These are phyloP conservation scores for Funneliformis caledonium DNA, from an alignment of 371 early-diverging fungal species.

Conservation along the genomic window DNA sequence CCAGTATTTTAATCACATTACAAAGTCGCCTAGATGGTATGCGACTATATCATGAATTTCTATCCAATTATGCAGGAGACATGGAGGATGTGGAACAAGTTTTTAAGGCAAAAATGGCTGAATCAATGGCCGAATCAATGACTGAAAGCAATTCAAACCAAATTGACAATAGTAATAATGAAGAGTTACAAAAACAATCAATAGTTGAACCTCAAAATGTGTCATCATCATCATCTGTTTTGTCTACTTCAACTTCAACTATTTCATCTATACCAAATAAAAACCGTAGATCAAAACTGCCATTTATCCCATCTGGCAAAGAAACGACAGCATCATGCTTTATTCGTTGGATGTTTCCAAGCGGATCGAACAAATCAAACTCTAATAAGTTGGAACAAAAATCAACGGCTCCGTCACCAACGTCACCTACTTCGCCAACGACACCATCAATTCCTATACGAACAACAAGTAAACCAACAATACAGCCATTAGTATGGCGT, in stretches of 20 bases:
- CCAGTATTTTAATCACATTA: constrained; percentile 16
- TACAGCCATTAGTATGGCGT: background rate
- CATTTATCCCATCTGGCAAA: constrained; percentile 22
- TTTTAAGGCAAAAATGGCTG: constrained; percentile 6
- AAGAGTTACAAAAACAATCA: background rate
- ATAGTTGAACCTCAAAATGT: background rate
- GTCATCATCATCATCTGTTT: background rate
- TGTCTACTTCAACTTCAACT: background rate
- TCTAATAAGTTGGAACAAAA: background rate
- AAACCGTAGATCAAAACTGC: background rate
- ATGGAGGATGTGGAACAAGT: background rate
- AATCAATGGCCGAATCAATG: background rate
- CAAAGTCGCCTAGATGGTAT: constrained; percentile 26
- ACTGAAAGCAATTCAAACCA: background rate
- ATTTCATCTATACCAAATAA: background rate
- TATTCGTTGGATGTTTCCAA: constrained; percentile 20
- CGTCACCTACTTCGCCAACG: background rate
- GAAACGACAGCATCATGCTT: constrained; percentile 18
- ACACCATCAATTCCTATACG: constrained; percentile 15
- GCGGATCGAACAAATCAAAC: background rate
- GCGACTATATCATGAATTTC: constrained; percentile 16
- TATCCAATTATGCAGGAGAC: constrained; percentile 6
- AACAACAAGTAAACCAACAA: background rate
- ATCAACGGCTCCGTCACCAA: background rate
- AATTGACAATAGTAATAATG: background rate